Percentiles rank a stretch among this genome's conserved stretches.
These are phyloP conservation scores for Rhodotorula paludigena DNA, from an alignment of 768 basidiomycete genomes.

Conservation along the genomic window DNA sequence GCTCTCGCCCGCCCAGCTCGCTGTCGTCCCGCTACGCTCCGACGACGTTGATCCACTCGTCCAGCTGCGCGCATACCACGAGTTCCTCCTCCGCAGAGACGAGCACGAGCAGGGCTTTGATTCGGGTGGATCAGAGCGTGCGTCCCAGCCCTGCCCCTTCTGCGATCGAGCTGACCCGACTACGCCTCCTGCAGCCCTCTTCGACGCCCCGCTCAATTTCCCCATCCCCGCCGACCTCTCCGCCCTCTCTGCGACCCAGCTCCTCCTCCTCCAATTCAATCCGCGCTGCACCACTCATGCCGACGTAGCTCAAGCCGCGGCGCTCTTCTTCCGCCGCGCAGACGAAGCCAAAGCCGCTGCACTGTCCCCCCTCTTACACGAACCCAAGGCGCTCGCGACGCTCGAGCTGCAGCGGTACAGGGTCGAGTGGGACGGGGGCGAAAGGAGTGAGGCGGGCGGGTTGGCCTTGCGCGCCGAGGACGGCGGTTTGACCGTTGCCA, in stretches of 20 bases:
- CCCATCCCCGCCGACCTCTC: background rate
- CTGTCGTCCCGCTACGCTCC: background rate
- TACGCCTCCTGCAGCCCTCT: background rate
- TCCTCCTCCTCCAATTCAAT: background rate
- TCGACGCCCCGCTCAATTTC: background rate
- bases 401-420: background rate
- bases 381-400: background rate
- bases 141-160: background rate
- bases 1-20: background rate
- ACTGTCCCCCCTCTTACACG: too few relatives aligned
- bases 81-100: background rate
- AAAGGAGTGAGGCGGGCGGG: too few relatives aligned
- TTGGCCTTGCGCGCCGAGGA: background rate
- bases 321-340: background rate
- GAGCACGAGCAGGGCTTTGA: too few relatives aligned
- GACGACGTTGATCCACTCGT: background rate
- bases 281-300: background rate
- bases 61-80: background rate
- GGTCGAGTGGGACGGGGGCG: background rate
- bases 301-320: background rate
- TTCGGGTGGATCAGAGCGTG: too few relatives aligned
- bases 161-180: background rate
- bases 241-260: background rate
- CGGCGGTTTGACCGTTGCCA: background rate
- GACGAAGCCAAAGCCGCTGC: background rate